Base-by-base conservation (phyloP, 352 stramenopile genomes). In the Halophytophthora batemanensis region DNA sequence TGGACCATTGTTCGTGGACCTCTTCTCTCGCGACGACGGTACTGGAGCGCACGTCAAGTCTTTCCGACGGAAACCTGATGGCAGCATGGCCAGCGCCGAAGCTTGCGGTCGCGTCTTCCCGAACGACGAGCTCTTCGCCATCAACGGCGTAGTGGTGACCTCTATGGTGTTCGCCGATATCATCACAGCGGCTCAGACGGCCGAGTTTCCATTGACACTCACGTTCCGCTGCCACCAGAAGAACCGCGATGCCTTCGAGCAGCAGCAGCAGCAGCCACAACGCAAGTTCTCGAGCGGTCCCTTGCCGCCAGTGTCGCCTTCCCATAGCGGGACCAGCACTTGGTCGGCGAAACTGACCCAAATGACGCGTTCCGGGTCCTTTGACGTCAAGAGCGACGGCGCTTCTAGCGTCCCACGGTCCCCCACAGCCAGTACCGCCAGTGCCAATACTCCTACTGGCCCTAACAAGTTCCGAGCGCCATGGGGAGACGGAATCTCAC, bases 11-110 rank as follows among this genome's bases (percentile, higher is more conserved):
- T 88, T 73, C 45, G 65, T 93, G 37, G 82, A 93, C 54, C 65
- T 93, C 49, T 88, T 82, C 64, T 93, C 82, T 3, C 69, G 78
- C 36, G 60, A 73, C 0, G 74, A 89, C n/a, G 76, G 76, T 6
- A 77, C 65, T 19, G 82, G 82, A 10, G 82, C 82, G 43, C 79
- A 73, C 28, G 78, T 93, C 23, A 90, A 88, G 50, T 65, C 71
- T 12, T 93, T 93, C 63, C 67, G 82, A 13, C 62, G 73, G n/a
- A 77, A 70, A 61, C 41, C 69, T 0, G 74, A 86, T n/a, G 76
- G 76, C 3, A 40, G 53, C 0, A 76, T 78, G 59, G 80, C 70
- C 23, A 72, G 68, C 11, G 69, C 82, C 2, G 77, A 93, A 59
- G 74, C 72, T 15, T 71, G 66, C 5, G 71, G 74, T 15, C 53